Base-by-base conservation (phyloP, 495 filamentous ascomycete species). In the Pseudotulostoma volvatum region DNA sequence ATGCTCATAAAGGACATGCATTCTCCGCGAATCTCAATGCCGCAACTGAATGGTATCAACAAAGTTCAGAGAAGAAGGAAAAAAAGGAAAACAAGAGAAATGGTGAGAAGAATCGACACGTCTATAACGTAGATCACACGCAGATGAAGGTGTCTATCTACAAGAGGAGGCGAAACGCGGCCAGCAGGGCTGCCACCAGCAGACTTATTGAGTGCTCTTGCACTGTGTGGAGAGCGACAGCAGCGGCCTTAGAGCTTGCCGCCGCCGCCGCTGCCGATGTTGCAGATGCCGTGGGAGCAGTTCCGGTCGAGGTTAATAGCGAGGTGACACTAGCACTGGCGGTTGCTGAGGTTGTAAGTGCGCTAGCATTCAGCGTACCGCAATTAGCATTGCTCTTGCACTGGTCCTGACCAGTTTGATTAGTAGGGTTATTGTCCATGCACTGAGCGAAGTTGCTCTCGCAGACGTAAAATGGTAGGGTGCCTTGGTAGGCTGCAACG, bases 391-490 rank as follows among this genome's bases (percentile, higher is more conserved):
- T 37, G 9, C 17, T 35, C 34, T 37, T 42, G 34, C 40, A 42
- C 21, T 37, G 18, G 2, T 37, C 14, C 8, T 42, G 40, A 5
- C 19, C 40, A 9, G 36, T 15, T 15, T 31, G 34, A 35, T 70
- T 55, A 37, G 61, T 51, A 42, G 62, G 56, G 52, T 70, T 52
- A 30, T 54, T 40, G 3, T 44, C 28, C 44, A 73, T 64, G 56
- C 75, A 79, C 43, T 70, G 54, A 33, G 38, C 50, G 42, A 50
- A 70, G 47, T 57, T 67, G 18, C 48, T 51, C 31, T 66, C 35
- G 60, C 75, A 79, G 48, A 70, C 62, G 50, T 59, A 66, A 57
- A 63, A 73, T 31, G 75, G 75, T 21, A 78, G 52, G 18, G 70
- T 74, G 48, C 66, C 50, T 23, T 50, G 33, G 57, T 72, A 79